Base-by-base conservation (phyloP, 495 filamentous ascomycete species). In the Amniculicola lignicola region DNA sequence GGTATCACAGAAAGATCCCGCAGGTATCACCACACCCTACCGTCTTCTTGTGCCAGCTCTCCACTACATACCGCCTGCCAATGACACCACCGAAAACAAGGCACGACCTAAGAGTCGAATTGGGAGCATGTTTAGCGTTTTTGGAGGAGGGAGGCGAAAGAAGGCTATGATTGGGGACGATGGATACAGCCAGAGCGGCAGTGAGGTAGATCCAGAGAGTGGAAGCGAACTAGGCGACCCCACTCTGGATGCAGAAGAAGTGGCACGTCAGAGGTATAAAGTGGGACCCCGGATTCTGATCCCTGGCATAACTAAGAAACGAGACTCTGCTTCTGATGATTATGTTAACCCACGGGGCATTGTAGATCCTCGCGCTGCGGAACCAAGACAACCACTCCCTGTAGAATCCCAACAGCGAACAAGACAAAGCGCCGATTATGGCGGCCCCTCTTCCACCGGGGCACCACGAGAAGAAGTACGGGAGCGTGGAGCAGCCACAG, bases 21-120 rank as follows among this genome's bases (percentile, higher is more conserved):
- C 85, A 0, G 94, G 93, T n/a, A 86, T 85, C 60, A 98, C 93
- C 2, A 79, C 81, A 38, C 86, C 89, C 25, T 98, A 98, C 67
- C 78, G 90, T 18, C 69, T 97, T 21, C 79, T 96, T 0, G 85
- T 98, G 10, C 93, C 93, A 5, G 80, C 80, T 48, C 73, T 98
- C 22, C 70, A 70, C 48, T 83, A 81, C 59, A 70, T 77, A 2
- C 77, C 33, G 1, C 51, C 45, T 40, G 29, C 29, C 4, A 28
- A 37, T 2, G 33, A n/a, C 25, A 24, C 2, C 3, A 28, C 38
- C 0, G 47, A 37, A 5, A 23, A 14, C 18, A 59, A 49, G 21
- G 44, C 45, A 22, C 59, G 51, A n/a, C 49, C 44, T 10, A 64
- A 64, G 43, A 49, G 40, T 7, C 42, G 45, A 1, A 38, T 55